phyloP scores from a whole-genome alignment of 1,284 basidiomycete genomes.

The Gastroboletus turbinatus region DNA sequence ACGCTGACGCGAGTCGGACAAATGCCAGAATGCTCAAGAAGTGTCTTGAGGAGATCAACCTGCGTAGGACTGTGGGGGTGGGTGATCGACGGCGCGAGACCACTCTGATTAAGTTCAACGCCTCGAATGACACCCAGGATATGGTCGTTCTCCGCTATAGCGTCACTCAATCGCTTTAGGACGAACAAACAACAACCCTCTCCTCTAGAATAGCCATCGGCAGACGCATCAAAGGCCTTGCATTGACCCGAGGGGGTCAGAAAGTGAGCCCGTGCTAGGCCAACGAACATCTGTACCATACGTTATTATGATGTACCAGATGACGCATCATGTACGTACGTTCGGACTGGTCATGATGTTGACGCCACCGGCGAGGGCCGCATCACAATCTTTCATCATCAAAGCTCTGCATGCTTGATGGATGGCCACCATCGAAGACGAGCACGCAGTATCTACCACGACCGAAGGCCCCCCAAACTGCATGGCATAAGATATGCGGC shows the following conservation, averaged over 20 bases:
- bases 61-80: conserved; percentile 68
- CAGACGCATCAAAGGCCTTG: conserved; percentile 67
- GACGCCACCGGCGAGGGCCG: conserved; percentile 72
- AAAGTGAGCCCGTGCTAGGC: conserved; percentile 69
- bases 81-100: conserved; percentile 63
- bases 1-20: conserved; percentile 51
- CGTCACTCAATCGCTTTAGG: conserved; percentile 66
- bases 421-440: conserved; percentile 64
- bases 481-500: conserved; percentile 68
- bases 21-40: conserved; percentile 49
- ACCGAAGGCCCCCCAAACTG: conserved; percentile 67
- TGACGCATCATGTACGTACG: conserved; percentile 39
- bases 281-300: conserved; percentile 58
- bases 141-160: conserved; percentile 60
- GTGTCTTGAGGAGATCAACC: conserved; percentile 46
- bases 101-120: conserved; percentile 69
- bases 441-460: conserved; percentile 72
- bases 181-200: conserved; percentile 74
- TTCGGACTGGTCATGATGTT: conserved; percentile 71
- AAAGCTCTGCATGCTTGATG: conserved; percentile 68
- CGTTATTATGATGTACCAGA: conserved; percentile 7
- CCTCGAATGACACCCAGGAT: conserved; percentile 69
- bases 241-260: conserved; percentile 66
- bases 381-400: conserved; percentile 58
- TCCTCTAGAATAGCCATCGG: conserved; percentile 70